Base-by-base conservation (phyloP, 352 stramenopile species). In the Pythium sukuiense region DNA sequence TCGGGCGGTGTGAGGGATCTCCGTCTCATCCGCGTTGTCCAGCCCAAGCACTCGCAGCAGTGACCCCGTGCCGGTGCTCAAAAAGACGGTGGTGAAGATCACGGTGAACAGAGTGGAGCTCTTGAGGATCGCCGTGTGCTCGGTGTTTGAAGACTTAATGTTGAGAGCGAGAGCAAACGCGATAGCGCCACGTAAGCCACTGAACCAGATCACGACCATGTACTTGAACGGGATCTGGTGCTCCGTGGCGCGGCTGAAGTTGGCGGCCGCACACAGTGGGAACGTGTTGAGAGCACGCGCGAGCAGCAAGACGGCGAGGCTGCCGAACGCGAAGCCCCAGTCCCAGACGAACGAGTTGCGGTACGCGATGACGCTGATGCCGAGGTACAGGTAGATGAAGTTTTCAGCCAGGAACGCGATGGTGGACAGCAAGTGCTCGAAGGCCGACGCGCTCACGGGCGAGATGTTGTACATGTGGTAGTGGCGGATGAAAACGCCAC, bases 141-240 rank as follows among this genome's bases (percentile, higher is more conserved):
- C 39, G 16, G 29, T 12, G 49, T 65, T 66, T 4, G 70, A 50
- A 12, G 46, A 83, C 27, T 70, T 64, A 9, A 90, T 80, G 50
- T 94, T 94, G 12, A 93, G 73, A 29, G 79, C 80, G 39, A 96
- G 80, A 20, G 92, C 90, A 62, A 97, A 98, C 0, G 93, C 92
- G 50, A 98, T 96, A 24, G 95, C 93, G 5, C 95, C 95, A 50
- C 95, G 86, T 24, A 98, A 70, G 13, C 95, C 95, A 3, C 89
- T 89, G 68, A 98, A 98, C 89, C 90, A 98, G 58, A 98, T 92
- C 20, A 93, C 85, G 20, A 89, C 29, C 79, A 89, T 88, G 67
- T 91, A 88, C 37, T 41, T 75, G 30, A 83, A 61, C 0, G 81
- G 77, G 56, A 92, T 91, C 27, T 61, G 67, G 13, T 71, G 58